Conservation (phyloP, 345 rosid genomes). For the Camelina hispida region DNA sequence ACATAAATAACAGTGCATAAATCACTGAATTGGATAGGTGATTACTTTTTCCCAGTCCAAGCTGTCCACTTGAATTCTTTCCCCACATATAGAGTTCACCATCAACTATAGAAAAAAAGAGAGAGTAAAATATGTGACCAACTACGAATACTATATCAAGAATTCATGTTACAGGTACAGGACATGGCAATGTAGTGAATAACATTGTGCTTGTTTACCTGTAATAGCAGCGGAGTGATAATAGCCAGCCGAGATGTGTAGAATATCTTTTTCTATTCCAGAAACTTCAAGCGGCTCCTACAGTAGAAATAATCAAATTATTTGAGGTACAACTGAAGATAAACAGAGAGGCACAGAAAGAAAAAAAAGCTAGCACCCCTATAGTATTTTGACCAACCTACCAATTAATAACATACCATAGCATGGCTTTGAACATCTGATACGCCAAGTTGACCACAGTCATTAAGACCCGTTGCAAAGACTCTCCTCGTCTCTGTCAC, state of each 20-base stretch:
- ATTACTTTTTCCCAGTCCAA: slow-evolving; percentile 94
- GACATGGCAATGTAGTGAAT: background rate
- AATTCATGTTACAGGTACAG: slow-evolving; percentile 7
- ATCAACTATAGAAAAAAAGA: slow-evolving; percentile 54
- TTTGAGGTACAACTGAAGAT: background rate
- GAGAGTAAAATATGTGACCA: slow-evolving; percentile 5
- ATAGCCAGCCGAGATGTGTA: slow-evolving; percentile 83
- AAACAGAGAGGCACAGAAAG: slow-evolving; percentile 9
- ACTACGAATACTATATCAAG: background rate
- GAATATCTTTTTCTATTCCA: slow-evolving; percentile 65
- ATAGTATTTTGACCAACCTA: slow-evolving; percentile 8
- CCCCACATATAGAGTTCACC: slow-evolving; percentile 97
- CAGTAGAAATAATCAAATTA: background rate
- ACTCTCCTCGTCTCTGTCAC: slow-evolving; percentile 76
- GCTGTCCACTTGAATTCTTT: slow-evolving; percentile 89
- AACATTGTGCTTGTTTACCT: slow-evolving; percentile 48
- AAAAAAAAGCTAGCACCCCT: slow-evolving; percentile 21
- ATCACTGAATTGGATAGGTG: background rate
- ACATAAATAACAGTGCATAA: slow-evolving; percentile 2
- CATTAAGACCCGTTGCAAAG: slow-evolving; percentile 91
- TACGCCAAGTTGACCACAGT: slow-evolving; percentile 84
- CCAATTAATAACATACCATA: slow-evolving; percentile 50
- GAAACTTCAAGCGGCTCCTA: slow-evolving; percentile 82
- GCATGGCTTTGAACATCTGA: slow-evolving; percentile 53
- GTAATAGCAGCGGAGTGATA: slow-evolving; percentile 92